These are phyloP conservation scores for Erodium trifolium DNA, from an alignment of 441 rosid species.

Conservation along the genomic window DNA sequence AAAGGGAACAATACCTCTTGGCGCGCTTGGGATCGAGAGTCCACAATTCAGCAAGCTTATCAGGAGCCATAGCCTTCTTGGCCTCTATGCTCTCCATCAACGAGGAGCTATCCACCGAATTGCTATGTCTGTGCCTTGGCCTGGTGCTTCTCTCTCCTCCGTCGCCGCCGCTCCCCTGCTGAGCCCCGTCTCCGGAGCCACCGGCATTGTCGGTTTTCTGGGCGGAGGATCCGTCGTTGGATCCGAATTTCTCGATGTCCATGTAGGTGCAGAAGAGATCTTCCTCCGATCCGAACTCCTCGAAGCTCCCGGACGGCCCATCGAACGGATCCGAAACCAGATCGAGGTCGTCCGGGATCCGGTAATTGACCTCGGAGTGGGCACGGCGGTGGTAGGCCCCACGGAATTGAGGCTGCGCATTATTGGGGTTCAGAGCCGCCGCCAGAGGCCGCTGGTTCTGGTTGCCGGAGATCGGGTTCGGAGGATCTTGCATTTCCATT, in stretches of 20 bases:
- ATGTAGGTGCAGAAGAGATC: conserved; percentile 75
- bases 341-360: conserved; percentile 70
- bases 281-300: conserved; percentile 71
- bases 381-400: conserved; percentile 51
- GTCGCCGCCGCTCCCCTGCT: conserved; percentile 12
- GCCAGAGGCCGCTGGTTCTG: no score
- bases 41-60: conserved; percentile 84
- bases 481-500: conserved; percentile 31
- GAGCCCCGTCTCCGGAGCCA: conserved; percentile 21
- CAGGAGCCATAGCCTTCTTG: conserved; percentile 92
- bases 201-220: conserved; percentile 33
- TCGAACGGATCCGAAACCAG: conserved; percentile 52
- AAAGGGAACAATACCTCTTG: conserved; percentile 45
- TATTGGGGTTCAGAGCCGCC: no score
- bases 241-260: conserved; percentile 76
- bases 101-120: conserved; percentile 69
- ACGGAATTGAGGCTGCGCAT: no score
- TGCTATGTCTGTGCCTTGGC: conserved; percentile 65
- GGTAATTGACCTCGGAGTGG: conserved; percentile 71
- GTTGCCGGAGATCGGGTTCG: not conserved
- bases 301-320: conserved; percentile 43
- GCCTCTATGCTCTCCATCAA: conserved; percentile 65
- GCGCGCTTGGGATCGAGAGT: conserved; percentile 76
- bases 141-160: conserved; percentile 21
- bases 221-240: conserved; percentile 20